Evolutionary conservation across 129 eudicot species (phyloP).

Genomic region (Cynara cardunculus): DNA sequence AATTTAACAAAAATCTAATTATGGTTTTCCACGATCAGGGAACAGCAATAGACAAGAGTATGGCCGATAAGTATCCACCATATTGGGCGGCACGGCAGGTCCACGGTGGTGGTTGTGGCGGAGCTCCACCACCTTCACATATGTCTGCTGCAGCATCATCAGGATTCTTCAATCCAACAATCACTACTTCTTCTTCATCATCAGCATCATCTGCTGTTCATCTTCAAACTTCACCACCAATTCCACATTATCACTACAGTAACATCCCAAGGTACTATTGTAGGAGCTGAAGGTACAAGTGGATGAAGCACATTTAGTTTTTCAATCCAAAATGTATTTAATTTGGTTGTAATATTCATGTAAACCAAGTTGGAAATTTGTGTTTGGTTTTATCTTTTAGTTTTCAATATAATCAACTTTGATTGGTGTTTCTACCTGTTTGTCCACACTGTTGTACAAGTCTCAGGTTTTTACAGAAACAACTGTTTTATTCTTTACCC

Average conservation of each 20-base stretch:
- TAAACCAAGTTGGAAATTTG: not conserved
- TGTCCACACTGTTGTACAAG: too few relatives aligned
- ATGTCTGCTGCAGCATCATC: constrained; percentile 80
- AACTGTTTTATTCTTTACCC: too few relatives aligned
- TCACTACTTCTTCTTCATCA: constrained; percentile 33
- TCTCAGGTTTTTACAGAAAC: too few relatives aligned
- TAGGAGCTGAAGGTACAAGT: constrained; percentile 28
- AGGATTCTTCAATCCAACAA: constrained; percentile 56
- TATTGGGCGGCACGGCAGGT: constrained; percentile 42
- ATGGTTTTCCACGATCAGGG: constrained; percentile 32
- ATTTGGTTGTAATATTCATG: not conserved
- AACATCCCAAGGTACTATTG: constrained; percentile 19
- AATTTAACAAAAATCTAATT: not conserved
- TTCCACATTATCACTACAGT: constrained; percentile 20
- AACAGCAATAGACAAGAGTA: constrained; percentile 42
- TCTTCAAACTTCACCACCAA: constrained; percentile 11
- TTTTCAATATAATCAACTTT: too few relatives aligned
- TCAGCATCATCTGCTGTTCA: constrained; percentile 27
- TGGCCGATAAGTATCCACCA: constrained; percentile 26
- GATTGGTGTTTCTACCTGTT: too few relatives aligned
- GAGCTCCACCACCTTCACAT: constrained; percentile 35
- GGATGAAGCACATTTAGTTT: not conserved
- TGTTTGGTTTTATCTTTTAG: not conserved
- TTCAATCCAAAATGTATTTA: not conserved
- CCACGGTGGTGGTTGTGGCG: constrained; percentile 25